Base-by-base conservation (phyloP, 202 grass and related monocot genomes). In the Schoenoplectus triqueter region DNA sequence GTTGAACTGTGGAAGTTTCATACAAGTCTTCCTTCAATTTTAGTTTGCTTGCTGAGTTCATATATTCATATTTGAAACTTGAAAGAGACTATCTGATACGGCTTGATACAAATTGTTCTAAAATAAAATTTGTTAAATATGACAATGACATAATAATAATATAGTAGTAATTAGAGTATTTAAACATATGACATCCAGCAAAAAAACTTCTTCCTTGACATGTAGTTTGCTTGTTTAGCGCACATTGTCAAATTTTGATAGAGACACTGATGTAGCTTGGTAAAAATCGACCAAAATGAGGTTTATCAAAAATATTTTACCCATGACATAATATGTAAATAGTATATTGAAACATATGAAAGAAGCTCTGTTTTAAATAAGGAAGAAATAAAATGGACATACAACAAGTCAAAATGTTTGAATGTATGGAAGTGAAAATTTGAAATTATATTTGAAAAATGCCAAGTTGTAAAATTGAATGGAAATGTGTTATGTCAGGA, bases 1-100 rank as follows among this genome's bases (percentile, higher is more conserved):
- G 11, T 59, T 77, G 51, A 77, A 77, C 22, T 77, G 51, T 77
- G 20, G 10, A 77, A 77, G 50, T 56, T 77, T 77, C 51, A 77
- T 57, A 57, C 51, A 41, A 56, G 2, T 54, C 19, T 75, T 75
- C 72, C 49, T 54, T 17, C 6, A 45, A n/a, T 45, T 70, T 2
- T 70, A 46, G 39, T 42, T 73, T 51, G 9, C 47, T 51, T 73
- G 17, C 2, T 21, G 7, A 51, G 13, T 14, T 68, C 5, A 50
- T 45, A 74, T 74, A 4, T 55, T 55, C 7, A 39, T 75, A 39
- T 39, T 31, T 31, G 31, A 31, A 31, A 31, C 31, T 75, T 54
- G 49, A 55, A 31, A 14, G 48, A 52, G 71, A 52, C 47, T 14
- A 54, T 52, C 10, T 46, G 5, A 70, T 70, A 39, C 15, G 11